Evolutionary conservation across 208 protist species (phyloP), one percentile per base, ranked within the genome.

Genomic region (Trypanosoma rangeli): DNA sequence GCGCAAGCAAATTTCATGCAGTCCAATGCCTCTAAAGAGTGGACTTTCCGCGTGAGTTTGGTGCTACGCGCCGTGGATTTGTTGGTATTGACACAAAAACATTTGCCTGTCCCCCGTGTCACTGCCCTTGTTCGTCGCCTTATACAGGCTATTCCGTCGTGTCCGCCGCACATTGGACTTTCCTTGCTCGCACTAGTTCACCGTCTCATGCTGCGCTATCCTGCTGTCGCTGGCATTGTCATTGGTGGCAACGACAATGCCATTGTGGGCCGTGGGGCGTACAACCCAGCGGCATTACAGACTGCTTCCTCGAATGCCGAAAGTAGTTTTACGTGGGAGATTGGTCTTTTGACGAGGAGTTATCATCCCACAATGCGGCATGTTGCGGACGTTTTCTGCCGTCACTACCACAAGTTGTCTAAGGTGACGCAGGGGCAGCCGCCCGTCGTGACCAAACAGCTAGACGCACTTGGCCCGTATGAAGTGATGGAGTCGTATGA

Each of bases 401-500:
- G 80, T 18, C 92, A 97, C 75, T 97, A 85, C 74, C 56, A 85
- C 68, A 93, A 94, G 69, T 55, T 95, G 12, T 83, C 80, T 33
- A 94, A 95, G 76, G 79, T 86, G 50, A 82, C 85, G 57, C 87
- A 89, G 49, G 92, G 92, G n/a, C 87, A 97, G 82, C 79, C 87
- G 22, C 85, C 87, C 3, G 78, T 97, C 15, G 86, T 93, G 48
- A 90, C 89, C 39, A 92, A 93, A 82, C 87, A 93, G 80, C 76
- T 97, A 37, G 88, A 97, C 68, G 80, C 79, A 7, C 82, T 97
- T 15, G 87, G 87, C 15, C 92, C 92, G 18, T 94, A 97, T 66
- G 92, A 97, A 76, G 83, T 95, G 69, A 70, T 97, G 79, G 89
- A 94, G 81, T 83, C 89, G 69, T 94, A 97, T 71, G 88, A 97